These are phyloP conservation scores for Botrytis tulipae DNA, from an alignment of 2,329 filamentous ascomycete genomes.

Conservation along the genomic window DNA sequence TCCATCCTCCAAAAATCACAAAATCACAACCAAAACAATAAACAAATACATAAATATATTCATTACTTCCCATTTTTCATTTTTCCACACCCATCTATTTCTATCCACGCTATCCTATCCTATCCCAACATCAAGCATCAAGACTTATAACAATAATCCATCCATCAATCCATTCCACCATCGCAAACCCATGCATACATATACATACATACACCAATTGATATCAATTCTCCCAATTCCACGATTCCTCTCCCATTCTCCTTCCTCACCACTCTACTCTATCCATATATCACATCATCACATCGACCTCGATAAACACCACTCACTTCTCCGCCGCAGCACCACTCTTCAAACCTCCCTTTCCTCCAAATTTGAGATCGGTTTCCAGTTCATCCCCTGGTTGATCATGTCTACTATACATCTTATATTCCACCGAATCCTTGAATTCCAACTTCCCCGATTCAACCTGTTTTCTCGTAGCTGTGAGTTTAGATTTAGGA, in stretches of 20 bases:
- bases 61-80: too few relatives aligned
- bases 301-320: not conserved
- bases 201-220: not conserved
- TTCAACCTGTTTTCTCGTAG: slow-evolving; percentile 60
- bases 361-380: slow-evolving; percentile 25
- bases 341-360: not conserved
- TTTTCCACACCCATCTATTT: not conserved
- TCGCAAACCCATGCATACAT: not conserved
- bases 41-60: too few relatives aligned
- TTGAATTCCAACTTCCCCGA: slow-evolving; percentile 57
- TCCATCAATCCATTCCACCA: not conserved
- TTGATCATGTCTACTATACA: slow-evolving; percentile 60
- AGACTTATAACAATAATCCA: not conserved
- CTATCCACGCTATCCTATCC: not conserved
- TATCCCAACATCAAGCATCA: not conserved
- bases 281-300: not conserved
- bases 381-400: slow-evolving; percentile 41
- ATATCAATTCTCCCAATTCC: not conserved
- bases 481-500: slow-evolving; percentile 57
- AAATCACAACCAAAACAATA: too few relatives aligned
- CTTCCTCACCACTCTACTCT: not conserved
- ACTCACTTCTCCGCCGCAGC: not conserved
- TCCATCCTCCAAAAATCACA: too few relatives aligned
- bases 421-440: slow-evolving; percentile 57
- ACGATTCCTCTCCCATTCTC: not conserved